Conservation (phyloP, 768 basidiomycete species). For the Xerocomellus intermedius region DNA sequence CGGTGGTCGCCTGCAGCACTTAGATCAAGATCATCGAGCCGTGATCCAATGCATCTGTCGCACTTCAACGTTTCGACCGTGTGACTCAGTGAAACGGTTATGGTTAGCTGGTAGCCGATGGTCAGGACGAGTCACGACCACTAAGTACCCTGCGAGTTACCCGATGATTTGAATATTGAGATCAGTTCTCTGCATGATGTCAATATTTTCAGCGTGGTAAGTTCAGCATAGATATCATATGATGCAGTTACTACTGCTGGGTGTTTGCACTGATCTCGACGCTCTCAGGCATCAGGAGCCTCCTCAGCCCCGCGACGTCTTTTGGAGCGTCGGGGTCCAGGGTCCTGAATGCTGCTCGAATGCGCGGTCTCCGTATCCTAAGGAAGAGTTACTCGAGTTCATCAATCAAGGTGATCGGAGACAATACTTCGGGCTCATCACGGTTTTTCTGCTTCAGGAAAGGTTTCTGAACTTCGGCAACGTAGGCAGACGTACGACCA, state of each 20-base stretch:
- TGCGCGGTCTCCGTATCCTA: background rate
- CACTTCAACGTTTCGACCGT: too few species aligned
- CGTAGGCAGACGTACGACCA: conserved; percentile 74
- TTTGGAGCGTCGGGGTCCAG: conserved; percentile 1
- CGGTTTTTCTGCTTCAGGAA: conserved; percentile 6
- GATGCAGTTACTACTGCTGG: background rate
- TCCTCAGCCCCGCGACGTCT: conserved; percentile 5
- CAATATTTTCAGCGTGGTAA: background rate
- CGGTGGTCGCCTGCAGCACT: too few species aligned
- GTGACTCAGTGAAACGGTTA: too few species aligned
- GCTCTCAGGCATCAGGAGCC: background rate
- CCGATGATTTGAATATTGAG: background rate
- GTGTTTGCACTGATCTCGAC: too few species aligned
- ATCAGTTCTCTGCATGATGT: background rate
- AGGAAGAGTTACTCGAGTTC: background rate
- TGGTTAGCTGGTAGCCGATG: too few species aligned
- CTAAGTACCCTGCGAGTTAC: too few species aligned
- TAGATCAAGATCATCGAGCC: too few species aligned
- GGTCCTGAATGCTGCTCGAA: background rate
- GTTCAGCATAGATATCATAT: background rate
- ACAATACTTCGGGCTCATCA: background rate
- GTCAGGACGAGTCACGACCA: too few species aligned
- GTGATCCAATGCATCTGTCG: too few species aligned
- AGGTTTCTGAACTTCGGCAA: conserved; percentile 56
- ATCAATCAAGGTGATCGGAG: background rate